Conservation (phyloP, 2,329 filamentous ascomycete species). For the Cercospora sojina region DNA sequence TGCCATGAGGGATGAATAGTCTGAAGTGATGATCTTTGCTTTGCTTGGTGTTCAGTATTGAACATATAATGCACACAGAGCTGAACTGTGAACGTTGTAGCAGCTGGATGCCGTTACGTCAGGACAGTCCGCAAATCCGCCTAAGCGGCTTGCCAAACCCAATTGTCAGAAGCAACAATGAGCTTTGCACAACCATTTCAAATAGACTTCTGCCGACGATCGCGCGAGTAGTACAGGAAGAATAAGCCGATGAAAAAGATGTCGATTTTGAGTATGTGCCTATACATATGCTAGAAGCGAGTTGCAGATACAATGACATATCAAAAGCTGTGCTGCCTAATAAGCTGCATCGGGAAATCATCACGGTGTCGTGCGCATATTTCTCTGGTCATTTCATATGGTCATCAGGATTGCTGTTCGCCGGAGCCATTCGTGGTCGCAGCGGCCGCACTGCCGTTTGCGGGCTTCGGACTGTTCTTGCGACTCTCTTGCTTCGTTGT, state of each 20-base stretch:
- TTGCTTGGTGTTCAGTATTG: not conserved
- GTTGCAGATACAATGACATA: not conserved
- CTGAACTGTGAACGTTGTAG: not conserved
- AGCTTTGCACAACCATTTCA: not conserved
- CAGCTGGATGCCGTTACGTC: not conserved
- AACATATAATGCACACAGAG: not conserved
- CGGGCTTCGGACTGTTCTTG: slow-evolving; percentile 43
- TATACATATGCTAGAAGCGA: slow-evolving; percentile 3
- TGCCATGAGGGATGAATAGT: slow-evolving; percentile 41
- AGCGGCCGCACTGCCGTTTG: slow-evolving; percentile 25
- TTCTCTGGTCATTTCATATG: not conserved
- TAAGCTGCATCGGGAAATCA: not conserved
- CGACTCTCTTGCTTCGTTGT: slow-evolving; percentile 47
- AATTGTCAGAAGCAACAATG: not conserved
- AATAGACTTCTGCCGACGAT: not conserved
- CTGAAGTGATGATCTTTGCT: not conserved
- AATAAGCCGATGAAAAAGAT: not conserved
- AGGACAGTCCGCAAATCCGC: not conserved
- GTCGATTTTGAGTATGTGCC: not conserved
- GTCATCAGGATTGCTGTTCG: slow-evolving; percentile 23
- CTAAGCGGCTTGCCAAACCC: not conserved
- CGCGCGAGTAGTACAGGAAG: not conserved
- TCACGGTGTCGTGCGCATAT: slow-evolving; percentile 4
- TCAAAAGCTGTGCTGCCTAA: not conserved
- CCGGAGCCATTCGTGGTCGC: slow-evolving; percentile 16